Evolutionary conservation across 2,329 filamentous ascomycete genomes (phyloP), one percentile per base, ranked within the genome.

Genomic region (Botrytis elliptica): DNA sequence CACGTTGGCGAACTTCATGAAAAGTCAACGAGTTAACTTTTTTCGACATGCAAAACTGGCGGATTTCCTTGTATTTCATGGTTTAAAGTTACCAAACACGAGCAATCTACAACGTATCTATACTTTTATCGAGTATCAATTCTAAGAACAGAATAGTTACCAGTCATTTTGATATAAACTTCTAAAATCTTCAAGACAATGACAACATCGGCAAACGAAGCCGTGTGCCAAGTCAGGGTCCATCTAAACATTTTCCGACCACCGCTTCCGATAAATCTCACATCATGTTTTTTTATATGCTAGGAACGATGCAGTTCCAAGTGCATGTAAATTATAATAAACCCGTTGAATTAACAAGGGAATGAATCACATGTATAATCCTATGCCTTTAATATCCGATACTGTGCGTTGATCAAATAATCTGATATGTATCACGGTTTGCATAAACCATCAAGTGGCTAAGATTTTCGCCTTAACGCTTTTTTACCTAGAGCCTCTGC

Each of bases 371-470:
- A 57, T 3, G 52, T n/a, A 42, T 25, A 62, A 22, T 8, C 14
- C 38, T 64, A 64, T 44, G 38, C 62, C 62, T 64, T 42, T 18
- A 44, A 33, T 64, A 64, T 42, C 62, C 62, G 38, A 64, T 44
- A 42, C 38, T 64, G 40, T 29, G 25, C 62, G 38, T n/a, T 29
- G 38, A n/a, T 20, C 62, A 44, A 64, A 64, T 44, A 18, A 8
- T 29, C 14, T 57, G 52, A 29, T 18, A 18, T 33, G 7, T 9
- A 57, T 57, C 52, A 57, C 52, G 25, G 8, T 29, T 52, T 67
- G 44, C 64, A 67, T 38, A 67, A n/a, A 52, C 33, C 44, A 36
- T 49, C 9, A 36, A 52, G 42, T n/a, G 22, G 20, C 29, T n/a
- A 66, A 36, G 42, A 66, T 66, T 36, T 38, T 66, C 20, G 18